A percentile compares a stretch with the other conserved stretches of the same genome.
Conservation (phyloP, 306 rosid genomes). For the Delonix regia region DNA sequence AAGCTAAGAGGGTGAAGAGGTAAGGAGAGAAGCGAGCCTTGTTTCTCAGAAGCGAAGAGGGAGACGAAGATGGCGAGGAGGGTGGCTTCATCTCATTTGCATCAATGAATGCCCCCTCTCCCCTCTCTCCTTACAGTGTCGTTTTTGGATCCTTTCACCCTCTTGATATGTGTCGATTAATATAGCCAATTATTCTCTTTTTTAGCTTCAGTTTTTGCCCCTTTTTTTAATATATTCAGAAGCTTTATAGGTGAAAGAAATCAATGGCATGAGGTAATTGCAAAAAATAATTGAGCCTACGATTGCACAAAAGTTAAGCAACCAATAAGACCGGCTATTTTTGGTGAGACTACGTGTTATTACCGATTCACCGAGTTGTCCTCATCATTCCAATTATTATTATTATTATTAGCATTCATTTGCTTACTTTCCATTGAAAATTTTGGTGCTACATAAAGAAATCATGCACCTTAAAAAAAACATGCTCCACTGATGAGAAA, state of each 20-base stretch:
- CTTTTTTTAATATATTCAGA: not conserved
- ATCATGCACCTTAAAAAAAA: no score
- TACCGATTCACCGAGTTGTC: not conserved
- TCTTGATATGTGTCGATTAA: not conserved
- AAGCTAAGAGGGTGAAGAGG: slow-evolving; percentile 71
- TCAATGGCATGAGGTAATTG: not conserved
- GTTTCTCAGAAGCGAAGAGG: slow-evolving; percentile 43
- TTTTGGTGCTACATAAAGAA: no score
- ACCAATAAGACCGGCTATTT: not conserved
- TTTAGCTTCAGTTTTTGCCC: not conserved
- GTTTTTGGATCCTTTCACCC: not conserved
- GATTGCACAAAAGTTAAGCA: slow-evolving; percentile 7
- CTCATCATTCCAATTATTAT: not conserved
- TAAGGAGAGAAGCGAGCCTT: slow-evolving; percentile 78
- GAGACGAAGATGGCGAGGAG: slow-evolving; percentile 48
- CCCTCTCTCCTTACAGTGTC: not conserved
- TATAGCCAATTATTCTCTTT: not conserved
- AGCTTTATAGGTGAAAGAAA: not conserved
- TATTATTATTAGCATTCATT: not conserved
- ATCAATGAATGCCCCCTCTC: slow-evolving; percentile 20
- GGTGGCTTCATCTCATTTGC: slow-evolving; percentile 65
- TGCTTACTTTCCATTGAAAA: not conserved
- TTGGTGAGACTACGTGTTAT: not conserved
- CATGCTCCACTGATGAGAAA: no score
- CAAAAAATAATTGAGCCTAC: slow-evolving; percentile 8